Percentiles rank a stretch among this genome's conserved stretches.
phyloP scores from a whole-genome alignment of 176 grass and related monocot genomes.

The Alopecurus myosuroides region DNA sequence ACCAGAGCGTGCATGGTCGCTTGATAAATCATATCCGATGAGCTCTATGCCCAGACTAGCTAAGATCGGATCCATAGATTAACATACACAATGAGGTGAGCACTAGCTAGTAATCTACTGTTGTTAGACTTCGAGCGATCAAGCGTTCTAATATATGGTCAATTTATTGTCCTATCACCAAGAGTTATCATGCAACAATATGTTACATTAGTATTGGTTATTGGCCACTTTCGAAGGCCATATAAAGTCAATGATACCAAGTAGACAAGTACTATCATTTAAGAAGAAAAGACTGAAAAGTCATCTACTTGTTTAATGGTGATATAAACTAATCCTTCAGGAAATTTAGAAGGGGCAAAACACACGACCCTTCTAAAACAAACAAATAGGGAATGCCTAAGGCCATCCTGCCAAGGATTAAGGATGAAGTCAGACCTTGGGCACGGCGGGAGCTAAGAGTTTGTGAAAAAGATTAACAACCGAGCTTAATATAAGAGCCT shows the following conservation, averaged over 20 bases:
- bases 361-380: neutral
- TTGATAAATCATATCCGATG: slow-evolving; percentile 8
- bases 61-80: neutral
- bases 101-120: neutral
- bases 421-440: neutral
- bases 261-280: neutral
- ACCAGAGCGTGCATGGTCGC: slow-evolving; percentile 5
- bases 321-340: neutral
- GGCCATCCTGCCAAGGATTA: neutral
- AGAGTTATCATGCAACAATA: neutral
- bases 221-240: neutral
- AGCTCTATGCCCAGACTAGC: neutral
- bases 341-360: neutral
- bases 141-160: neutral
- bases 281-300: neutral
- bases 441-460: neutral
- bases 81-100: neutral
- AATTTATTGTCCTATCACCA: neutral
- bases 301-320: neutral
- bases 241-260: neutral
- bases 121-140: neutral
- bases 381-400: neutral
- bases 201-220: neutral
- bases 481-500: neutral
- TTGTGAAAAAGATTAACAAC: neutral